These are phyloP conservation scores for Mortierella alpina DNA, from an alignment of 192 early-diverging fungal species.

Conservation along the genomic window DNA sequence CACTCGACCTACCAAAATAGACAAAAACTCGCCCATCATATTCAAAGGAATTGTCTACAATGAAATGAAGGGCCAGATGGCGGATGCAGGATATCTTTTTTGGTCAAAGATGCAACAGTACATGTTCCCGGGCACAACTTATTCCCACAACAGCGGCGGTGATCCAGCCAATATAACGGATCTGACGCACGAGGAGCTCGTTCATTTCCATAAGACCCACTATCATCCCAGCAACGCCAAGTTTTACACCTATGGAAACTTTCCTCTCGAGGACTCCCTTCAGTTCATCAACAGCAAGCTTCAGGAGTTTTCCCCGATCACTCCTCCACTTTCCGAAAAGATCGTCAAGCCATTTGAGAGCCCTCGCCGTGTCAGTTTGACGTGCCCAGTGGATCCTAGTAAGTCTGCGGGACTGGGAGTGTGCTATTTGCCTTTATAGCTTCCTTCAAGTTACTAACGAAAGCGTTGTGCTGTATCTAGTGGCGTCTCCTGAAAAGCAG, in stretches of 20 bases:
- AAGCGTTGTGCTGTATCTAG: slow-evolving; percentile 28
- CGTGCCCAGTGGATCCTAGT: slow-evolving; percentile 79
- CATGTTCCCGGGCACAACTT: slow-evolving; percentile 87
- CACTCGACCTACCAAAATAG: slow-evolving; percentile 26
- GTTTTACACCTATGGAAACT: slow-evolving; percentile 92
- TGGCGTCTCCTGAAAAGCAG: slow-evolving; percentile 81
- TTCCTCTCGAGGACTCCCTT: slow-evolving; percentile 82
- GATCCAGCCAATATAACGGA: slow-evolving; percentile 90
- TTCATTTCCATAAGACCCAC: slow-evolving; percentile 83
- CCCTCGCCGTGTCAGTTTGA: slow-evolving; percentile 59
- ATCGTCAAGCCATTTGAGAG: slow-evolving; percentile 60
- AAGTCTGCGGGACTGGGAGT: slow-evolving; percentile 17
- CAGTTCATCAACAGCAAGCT: slow-evolving; percentile 73
- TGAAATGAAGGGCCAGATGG: slow-evolving; percentile 94
- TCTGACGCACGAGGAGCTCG: slow-evolving; percentile 85
- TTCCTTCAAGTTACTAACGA: neutral
- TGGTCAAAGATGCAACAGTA: slow-evolving; percentile 79
- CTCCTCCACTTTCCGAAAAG: slow-evolving; percentile 62
- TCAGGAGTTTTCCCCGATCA: slow-evolving; percentile 62
- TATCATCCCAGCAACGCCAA: slow-evolving; percentile 96
- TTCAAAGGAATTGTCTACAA: slow-evolving; percentile 98
- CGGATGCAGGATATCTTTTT: slow-evolving; percentile 86
- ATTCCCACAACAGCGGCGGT: slow-evolving; percentile 87
- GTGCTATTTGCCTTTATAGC: neutral
- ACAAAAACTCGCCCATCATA: slow-evolving; percentile 72